A percentile compares a stretch with the other conserved stretches of the same genome.
phyloP scores from a whole-genome alignment of 352 stramenopile species.

The Phytophthora quininea region DNA sequence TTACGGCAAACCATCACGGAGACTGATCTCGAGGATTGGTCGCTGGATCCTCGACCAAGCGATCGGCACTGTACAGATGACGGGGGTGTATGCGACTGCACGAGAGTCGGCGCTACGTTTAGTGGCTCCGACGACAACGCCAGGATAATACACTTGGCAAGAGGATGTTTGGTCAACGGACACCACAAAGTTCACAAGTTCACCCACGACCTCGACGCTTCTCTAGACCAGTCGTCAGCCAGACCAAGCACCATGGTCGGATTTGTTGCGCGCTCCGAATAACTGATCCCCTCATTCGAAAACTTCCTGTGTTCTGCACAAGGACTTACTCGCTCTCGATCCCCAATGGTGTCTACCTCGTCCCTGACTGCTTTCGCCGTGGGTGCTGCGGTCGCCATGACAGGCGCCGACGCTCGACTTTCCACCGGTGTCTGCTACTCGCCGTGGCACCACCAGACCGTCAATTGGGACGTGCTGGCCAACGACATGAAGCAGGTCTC shows the following conservation, averaged over 20 bases:
- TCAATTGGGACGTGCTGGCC: slow-evolving; percentile 37
- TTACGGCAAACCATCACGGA: not conserved
- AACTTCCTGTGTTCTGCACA: slow-evolving; percentile 25
- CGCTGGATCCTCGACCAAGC: not conserved
- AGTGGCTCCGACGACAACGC: no score
- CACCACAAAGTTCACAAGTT: not conserved
- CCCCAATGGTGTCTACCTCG: not conserved
- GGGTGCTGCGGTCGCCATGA: not conserved
- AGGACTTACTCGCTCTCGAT: slow-evolving; percentile 6
- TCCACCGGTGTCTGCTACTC: slow-evolving; percentile 54
- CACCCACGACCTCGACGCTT: not conserved
- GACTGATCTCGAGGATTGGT: not conserved
- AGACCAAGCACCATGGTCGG: not conserved
- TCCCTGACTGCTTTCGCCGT: not conserved
- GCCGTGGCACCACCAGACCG: slow-evolving; percentile 51
- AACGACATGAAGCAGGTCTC: slow-evolving; percentile 40
- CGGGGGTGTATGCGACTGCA: not conserved
- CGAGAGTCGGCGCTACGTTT: not conserved
- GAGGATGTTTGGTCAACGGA: not conserved
- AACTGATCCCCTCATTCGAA: slow-evolving; percentile 9
- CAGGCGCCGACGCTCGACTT: slow-evolving; percentile 2
- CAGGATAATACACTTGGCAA: not conserved
- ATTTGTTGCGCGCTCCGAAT: not conserved
- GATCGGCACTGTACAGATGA: not conserved
- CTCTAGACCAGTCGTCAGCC: not conserved